These are phyloP conservation scores for Phytophthora constricta DNA, from an alignment of 352 stramenopile species.

Conservation along the genomic window DNA sequence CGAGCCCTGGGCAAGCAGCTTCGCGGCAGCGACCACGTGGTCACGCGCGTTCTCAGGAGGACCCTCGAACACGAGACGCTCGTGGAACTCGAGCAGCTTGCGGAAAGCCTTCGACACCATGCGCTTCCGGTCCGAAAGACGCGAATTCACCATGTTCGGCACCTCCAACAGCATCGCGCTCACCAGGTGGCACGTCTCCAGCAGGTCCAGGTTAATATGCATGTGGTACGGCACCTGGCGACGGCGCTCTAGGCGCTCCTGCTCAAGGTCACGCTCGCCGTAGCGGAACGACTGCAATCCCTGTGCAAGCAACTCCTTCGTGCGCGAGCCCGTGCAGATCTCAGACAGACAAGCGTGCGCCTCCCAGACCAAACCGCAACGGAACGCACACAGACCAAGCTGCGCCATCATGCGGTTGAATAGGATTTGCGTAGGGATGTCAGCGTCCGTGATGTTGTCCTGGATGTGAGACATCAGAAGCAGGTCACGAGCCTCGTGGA, in stretches of 20 bases:
- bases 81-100: slow-evolving; percentile 91
- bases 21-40: slow-evolving; percentile 96
- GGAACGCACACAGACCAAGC: slow-evolving; percentile 97
- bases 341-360: slow-evolving; percentile 97
- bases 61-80: slow-evolving; percentile 95
- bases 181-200: slow-evolving; percentile 98
- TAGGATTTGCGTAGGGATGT: slow-evolving; percentile 97
- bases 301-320: slow-evolving; percentile 98
- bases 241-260: slow-evolving; percentile 97
- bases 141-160: slow-evolving; percentile 95
- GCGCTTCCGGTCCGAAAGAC: slow-evolving; percentile 80
- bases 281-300: slow-evolving; percentile 92
- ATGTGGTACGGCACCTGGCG: slow-evolving; percentile 98
- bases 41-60: slow-evolving; percentile 98
- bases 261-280: slow-evolving; percentile 95
- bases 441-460: slow-evolving; percentile 93
- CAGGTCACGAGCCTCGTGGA: slow-evolving; percentile 97
- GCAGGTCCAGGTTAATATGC: slow-evolving; percentile 99
- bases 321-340: slow-evolving; percentile 93
- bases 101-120: slow-evolving; percentile 96
- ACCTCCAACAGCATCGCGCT: slow-evolving; percentile 99
- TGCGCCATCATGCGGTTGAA: slow-evolving; percentile 97
- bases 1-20: slow-evolving; percentile 95
- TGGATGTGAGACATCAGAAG: slow-evolving; percentile 99
- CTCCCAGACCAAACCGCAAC: slow-evolving; percentile 94